Percentiles rank a stretch among this genome's conserved stretches.
Evolutionary conservation across 2,329 filamentous ascomycete genomes (phyloP).

Genomic region (Alternaria brassicae): DNA sequence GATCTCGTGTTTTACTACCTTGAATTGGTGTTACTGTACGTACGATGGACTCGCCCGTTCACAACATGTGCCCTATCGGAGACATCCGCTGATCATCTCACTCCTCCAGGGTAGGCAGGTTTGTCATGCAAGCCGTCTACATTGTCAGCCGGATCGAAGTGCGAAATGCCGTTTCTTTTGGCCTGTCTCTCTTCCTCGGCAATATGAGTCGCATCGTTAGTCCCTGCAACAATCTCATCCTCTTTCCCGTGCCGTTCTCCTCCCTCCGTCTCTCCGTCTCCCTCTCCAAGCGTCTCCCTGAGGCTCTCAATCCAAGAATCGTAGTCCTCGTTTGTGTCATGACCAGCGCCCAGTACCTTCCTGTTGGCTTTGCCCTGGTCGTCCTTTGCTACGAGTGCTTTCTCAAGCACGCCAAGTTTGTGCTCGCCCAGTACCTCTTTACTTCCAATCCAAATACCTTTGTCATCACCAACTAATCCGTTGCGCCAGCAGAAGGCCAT

Average conservation of each 20-base stretch:
- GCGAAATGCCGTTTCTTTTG: no score
- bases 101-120: not conserved
- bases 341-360: conserved; percentile 25
- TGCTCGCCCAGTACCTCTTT: not conserved
- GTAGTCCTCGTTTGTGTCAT: conserved; percentile 21
- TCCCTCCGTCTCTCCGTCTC: conserved; percentile 5
- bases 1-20: no score
- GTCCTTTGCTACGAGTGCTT: conserved; percentile 34
- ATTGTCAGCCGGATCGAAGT: not conserved
- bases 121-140: not conserved
- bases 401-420: conserved; percentile 36
- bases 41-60: no score
- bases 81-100: not conserved
- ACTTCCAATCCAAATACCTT: conserved; percentile 12
- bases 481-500: conserved; percentile 51
- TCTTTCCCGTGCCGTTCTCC: not conserved
- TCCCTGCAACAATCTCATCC: not conserved
- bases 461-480: conserved; percentile 27
- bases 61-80: no score
- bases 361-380: conserved; percentile 1
- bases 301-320: conserved; percentile 36
- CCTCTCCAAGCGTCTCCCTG: conserved; percentile 31
- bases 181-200: not conserved
- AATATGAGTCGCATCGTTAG: not conserved
- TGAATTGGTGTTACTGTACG: no score